Evolutionary conservation across 768 basidiomycete genomes (phyloP).

Genomic region (Neoboletus magnificus): DNA sequence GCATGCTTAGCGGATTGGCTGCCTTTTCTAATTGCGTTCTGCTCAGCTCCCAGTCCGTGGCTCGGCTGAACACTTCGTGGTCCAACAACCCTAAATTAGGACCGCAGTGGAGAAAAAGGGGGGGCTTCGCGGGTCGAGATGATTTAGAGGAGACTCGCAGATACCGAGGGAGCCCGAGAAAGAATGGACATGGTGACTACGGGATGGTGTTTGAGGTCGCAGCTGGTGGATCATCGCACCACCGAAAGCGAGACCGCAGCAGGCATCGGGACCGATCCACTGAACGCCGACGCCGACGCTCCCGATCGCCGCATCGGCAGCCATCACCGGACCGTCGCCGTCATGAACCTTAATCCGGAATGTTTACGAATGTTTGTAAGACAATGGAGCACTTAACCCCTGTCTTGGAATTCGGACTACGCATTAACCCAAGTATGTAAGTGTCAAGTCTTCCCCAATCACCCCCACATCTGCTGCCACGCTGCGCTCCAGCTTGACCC

Average conservation of each 20-base stretch:
- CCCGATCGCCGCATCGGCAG: slow-evolving; percentile 34
- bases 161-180: slow-evolving; percentile 46
- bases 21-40: slow-evolving; percentile 17
- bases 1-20: slow-evolving; percentile 29
- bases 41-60: slow-evolving; percentile 86
- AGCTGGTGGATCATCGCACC: slow-evolving; percentile 33
- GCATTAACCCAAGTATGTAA: slow-evolving; percentile 18
- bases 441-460: slow-evolving; percentile 8
- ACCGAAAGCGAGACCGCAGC: slow-evolving; percentile 48
- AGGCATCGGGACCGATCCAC: slow-evolving; percentile 44
- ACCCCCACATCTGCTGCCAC: too few species aligned
- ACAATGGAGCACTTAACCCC: not conserved
- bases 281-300: slow-evolving; percentile 23
- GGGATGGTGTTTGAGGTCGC: slow-evolving; percentile 85
- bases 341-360: slow-evolving; percentile 3
- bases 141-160: slow-evolving; percentile 70
- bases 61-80: slow-evolving; percentile 78
- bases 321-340: slow-evolving; percentile 34
- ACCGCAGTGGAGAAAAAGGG: slow-evolving; percentile 33
- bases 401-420: slow-evolving; percentile 16
- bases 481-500: slow-evolving; percentile 7
- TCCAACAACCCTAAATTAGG: slow-evolving; percentile 69
- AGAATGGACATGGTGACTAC: slow-evolving; percentile 42
- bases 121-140: slow-evolving; percentile 67
- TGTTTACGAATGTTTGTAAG: slow-evolving; percentile 27